A percentile compares a stretch with the other conserved stretches of the same genome.
These are phyloP conservation scores for Debaryomyces prosopidis DNA, from an alignment of 805 yeast species.

Conservation along the genomic window DNA sequence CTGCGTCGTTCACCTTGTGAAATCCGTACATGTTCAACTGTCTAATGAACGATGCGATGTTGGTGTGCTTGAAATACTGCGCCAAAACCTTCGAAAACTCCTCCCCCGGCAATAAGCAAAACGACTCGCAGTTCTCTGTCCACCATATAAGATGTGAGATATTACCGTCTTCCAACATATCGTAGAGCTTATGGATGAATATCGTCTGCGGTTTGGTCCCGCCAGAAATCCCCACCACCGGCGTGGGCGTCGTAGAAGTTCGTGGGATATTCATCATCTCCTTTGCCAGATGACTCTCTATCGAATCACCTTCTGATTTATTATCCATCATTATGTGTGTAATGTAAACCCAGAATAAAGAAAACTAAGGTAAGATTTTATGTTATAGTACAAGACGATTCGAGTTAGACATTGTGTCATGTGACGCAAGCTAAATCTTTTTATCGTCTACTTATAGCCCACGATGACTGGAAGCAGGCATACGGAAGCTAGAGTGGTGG, in stretches of 20 bases:
- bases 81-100: conserved; percentile 75
- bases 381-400: too few species aligned
- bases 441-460: too few species aligned
- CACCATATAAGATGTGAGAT: conserved; percentile 84
- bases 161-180: conserved; percentile 80
- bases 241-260: background rate
- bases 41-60: conserved; percentile 43
- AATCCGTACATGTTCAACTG: conserved; percentile 49
- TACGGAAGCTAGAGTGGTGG: too few species aligned
- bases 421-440: too few species aligned
- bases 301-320: too few species aligned
- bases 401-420: too few species aligned
- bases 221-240: background rate
- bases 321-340: too few species aligned
- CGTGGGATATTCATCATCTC: background rate
- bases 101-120: conserved; percentile 81
- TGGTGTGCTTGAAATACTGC: conserved; percentile 52
- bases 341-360: too few species aligned
- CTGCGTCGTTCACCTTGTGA: conserved; percentile 44
- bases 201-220: conserved; percentile 37
- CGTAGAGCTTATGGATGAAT: conserved; percentile 87
- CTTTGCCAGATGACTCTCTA: background rate
- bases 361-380: too few species aligned
- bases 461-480: too few species aligned
- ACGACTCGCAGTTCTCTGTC: conserved; percentile 70